Percentiles rank a stretch among this genome's conserved stretches.
Conservation (phyloP, 352 stramenopile species). For the Phytophthora hybrid region DNA sequence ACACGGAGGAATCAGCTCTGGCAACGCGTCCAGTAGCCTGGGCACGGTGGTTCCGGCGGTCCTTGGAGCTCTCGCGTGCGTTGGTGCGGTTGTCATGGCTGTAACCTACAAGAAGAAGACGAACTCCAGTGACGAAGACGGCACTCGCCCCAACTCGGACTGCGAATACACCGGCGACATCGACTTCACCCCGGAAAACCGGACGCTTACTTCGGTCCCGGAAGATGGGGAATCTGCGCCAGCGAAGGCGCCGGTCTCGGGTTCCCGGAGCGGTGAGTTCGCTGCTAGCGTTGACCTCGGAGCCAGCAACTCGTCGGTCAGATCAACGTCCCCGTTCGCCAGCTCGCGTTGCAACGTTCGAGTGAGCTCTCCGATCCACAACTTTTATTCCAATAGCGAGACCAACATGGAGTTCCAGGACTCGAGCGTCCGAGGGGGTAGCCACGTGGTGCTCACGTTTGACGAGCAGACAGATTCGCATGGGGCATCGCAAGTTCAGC, state of each 20-base stretch:
- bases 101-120: slow-evolving; percentile 58
- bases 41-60: slow-evolving; percentile 25
- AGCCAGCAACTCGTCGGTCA: slow-evolving; percentile 21
- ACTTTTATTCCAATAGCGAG: slow-evolving; percentile 30
- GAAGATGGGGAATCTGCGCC: slow-evolving; percentile 8
- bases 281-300: slow-evolving; percentile 32
- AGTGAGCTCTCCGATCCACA: slow-evolving; percentile 41
- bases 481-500: slow-evolving; percentile 35
- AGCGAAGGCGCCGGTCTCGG: background rate
- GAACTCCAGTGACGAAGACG: background rate
- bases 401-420: slow-evolving; percentile 43
- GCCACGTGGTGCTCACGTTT: slow-evolving; percentile 42
- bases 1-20: background rate
- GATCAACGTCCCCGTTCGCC: slow-evolving; percentile 34
- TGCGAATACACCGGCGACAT: slow-evolving; percentile 41
- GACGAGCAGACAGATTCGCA: slow-evolving; percentile 23
- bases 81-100: slow-evolving; percentile 47
- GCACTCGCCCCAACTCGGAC: slow-evolving; percentile 19
- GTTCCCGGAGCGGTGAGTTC: background rate
- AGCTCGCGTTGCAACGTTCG: slow-evolving; percentile 29
- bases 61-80: slow-evolving; percentile 47
- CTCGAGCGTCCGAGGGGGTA: slow-evolving; percentile 21
- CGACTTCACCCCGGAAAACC: slow-evolving; percentile 41
- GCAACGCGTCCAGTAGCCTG: slow-evolving; percentile 9
- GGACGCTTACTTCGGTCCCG: slow-evolving; percentile 20